Conservation (phyloP, 2,329 filamentous ascomycete species). For the Cladobotryum protrusum region DNA sequence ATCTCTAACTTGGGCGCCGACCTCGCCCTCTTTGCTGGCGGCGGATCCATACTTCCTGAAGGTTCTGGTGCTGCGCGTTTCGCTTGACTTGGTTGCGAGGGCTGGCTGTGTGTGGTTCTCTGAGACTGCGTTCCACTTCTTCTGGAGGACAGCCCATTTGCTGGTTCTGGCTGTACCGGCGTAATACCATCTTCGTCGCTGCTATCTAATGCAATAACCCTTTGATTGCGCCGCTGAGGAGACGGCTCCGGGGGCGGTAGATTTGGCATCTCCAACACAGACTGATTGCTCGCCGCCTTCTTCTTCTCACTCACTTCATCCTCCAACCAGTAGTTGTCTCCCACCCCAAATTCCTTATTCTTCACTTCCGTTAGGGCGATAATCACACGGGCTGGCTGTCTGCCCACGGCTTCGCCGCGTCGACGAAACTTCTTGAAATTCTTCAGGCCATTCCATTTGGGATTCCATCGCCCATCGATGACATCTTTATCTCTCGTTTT, state of each 20-base stretch:
- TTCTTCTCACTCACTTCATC: constrained; percentile 33
- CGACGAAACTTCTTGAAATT: constrained; percentile 89
- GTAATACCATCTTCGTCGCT: constrained; percentile 27
- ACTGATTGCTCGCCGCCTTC: constrained; percentile 21
- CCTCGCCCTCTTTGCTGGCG: constrained; percentile 27
- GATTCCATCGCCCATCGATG: constrained; percentile 65
- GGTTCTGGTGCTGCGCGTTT: constrained; percentile 30
- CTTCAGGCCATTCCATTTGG: constrained; percentile 85
- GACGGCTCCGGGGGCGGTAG: constrained; percentile 8
- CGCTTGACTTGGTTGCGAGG: constrained; percentile 20
- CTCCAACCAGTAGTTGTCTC: constrained; percentile 71
- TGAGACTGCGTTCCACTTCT: constrained; percentile 23
- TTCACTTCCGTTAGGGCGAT: constrained; percentile 66
- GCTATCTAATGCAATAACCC: constrained; percentile 30
- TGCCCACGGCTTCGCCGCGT: constrained; percentile 43
- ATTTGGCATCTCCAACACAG: constrained; percentile 13
- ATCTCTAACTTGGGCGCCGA: constrained; percentile 29
- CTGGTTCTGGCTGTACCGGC: background rate
- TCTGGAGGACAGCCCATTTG: background rate
- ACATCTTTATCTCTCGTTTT: constrained; percentile 43
- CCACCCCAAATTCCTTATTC: constrained; percentile 65
- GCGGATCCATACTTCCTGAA: constrained; percentile 16
- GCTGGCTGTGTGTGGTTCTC: constrained; percentile 23
- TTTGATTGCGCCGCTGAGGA: constrained; percentile 16
- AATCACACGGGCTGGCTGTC: constrained; percentile 49